Conservation (phyloP, 208 protist genomes). For the Trypanosoma conorhini region DNA sequence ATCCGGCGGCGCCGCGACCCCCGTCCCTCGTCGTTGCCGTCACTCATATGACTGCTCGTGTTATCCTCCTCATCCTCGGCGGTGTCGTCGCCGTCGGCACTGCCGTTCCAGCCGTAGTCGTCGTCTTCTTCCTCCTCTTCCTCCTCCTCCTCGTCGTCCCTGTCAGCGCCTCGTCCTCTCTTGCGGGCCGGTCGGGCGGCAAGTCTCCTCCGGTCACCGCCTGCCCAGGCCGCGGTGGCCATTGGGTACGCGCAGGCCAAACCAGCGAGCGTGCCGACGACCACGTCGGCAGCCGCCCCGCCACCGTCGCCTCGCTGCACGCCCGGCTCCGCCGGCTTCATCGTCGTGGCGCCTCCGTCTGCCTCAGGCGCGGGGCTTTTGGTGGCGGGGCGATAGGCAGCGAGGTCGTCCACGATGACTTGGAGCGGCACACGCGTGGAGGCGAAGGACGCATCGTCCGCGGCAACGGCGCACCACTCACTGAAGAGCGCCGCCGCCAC, state of each 20-base stretch:
- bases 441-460: constrained; percentile 32
- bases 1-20: constrained; percentile 2
- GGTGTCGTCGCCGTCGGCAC: background rate
- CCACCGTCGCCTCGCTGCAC: background rate
- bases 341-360: background rate
- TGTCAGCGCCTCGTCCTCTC: constrained; percentile 11
- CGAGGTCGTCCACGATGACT: constrained; percentile 15
- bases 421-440: constrained; percentile 32
- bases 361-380: background rate
- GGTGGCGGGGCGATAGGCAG: background rate
- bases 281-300: background rate
- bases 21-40: background rate
- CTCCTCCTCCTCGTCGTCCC: constrained; percentile 12
- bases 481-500: constrained; percentile 28
- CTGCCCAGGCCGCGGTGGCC: constrained; percentile 4
- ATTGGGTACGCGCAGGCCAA: constrained; percentile 32
- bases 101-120: background rate
- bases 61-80: constrained; percentile 3
- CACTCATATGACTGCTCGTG: background rate
- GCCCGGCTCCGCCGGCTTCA: background rate
- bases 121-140: constrained; percentile 15
- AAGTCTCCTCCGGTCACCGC: background rate
- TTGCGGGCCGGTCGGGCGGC: background rate
- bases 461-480: constrained; percentile 29
- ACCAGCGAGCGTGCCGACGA: constrained; percentile 28